Evolutionary conservation across 2,329 filamentous ascomycete genomes (phyloP).

Genomic region (Dactylella cylindrospora): DNA sequence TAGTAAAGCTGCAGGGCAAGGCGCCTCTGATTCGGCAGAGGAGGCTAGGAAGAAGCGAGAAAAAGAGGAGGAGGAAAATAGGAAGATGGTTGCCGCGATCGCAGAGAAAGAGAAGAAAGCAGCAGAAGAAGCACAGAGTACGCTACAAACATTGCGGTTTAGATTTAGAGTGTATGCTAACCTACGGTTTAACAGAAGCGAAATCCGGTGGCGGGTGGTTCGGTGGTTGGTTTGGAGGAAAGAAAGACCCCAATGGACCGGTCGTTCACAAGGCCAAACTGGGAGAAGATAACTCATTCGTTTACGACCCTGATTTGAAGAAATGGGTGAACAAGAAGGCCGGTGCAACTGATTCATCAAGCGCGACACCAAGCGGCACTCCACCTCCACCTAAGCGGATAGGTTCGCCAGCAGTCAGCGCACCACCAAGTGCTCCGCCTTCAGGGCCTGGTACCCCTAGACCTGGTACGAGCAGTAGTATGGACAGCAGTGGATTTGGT

Average conservation of each 20-base stretch:
- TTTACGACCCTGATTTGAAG: slow-evolving; percentile 93
- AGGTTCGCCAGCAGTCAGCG: slow-evolving; percentile 34
- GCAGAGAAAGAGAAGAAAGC: slow-evolving; percentile 65
- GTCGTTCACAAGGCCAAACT: slow-evolving; percentile 76
- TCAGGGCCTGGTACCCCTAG: slow-evolving; percentile 16
- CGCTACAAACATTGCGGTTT: slow-evolving; percentile 51
- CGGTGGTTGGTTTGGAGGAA: slow-evolving; percentile 77
- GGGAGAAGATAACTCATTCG: slow-evolving; percentile 88
- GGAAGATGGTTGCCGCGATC: slow-evolving; percentile 80
- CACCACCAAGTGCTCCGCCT: slow-evolving; percentile 38
- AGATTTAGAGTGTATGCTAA: slow-evolving; percentile 52
- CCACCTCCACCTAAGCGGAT: slow-evolving; percentile 73
- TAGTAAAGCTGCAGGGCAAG: not conserved
- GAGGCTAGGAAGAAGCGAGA: slow-evolving; percentile 63
- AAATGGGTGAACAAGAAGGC: slow-evolving; percentile 98
- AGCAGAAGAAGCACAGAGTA: slow-evolving; percentile 59
- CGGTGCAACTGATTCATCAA: slow-evolving; percentile 63
- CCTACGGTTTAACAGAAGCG: slow-evolving; percentile 45
- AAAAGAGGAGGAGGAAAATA: slow-evolving; percentile 74
- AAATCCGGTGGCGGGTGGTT: slow-evolving; percentile 65
- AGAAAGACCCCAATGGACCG: slow-evolving; percentile 65
- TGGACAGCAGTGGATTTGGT: slow-evolving; percentile 14
- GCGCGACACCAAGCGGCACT: slow-evolving; percentile 61
- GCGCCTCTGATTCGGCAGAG: slow-evolving; percentile 56
- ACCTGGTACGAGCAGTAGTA: slow-evolving; percentile 19